Evolutionary conservation across 768 basidiomycete species (phyloP).

Genomic region (Brasilioporus rufonigricans): DNA sequence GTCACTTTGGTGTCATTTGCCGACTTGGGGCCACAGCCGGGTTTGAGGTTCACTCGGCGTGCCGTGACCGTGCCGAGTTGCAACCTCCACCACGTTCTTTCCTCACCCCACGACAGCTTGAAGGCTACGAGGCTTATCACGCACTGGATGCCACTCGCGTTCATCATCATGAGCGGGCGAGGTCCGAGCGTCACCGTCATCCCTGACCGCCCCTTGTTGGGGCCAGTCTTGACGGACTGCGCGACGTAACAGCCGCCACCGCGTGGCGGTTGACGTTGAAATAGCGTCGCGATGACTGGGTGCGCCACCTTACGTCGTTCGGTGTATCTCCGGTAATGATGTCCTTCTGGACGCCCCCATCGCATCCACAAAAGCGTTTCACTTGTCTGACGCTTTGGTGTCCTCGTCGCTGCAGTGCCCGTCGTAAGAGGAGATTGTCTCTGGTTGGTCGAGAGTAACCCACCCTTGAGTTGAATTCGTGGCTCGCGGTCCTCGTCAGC

Average conservation of each 20-base stretch:
- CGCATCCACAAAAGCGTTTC: neutral
- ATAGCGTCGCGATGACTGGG: neutral
- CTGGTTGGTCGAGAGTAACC: neutral
- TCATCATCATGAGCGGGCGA: neutral
- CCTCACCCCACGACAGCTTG: neutral
- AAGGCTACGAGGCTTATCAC: neutral
- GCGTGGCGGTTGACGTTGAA: neutral
- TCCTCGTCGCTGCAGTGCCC: neutral
- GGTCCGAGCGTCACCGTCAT: neutral
- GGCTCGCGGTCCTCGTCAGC: too few relatives aligned
- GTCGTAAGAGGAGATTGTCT: neutral
- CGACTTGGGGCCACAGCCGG: too few relatives aligned
- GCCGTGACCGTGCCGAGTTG: too few relatives aligned
- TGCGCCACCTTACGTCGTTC: neutral
- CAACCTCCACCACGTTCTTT: neutral
- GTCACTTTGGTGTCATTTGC: too few relatives aligned
- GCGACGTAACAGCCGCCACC: too few relatives aligned
- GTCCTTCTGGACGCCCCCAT: neutral
- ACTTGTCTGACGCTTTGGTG: neutral
- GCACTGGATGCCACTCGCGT: neutral
- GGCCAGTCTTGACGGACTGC: too few relatives aligned
- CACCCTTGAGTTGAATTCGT: neutral
- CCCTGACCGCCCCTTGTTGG: too few relatives aligned
- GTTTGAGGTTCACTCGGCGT: too few relatives aligned
- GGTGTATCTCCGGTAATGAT: neutral